Conservation (phyloP, 257 asterid species). For the Jacaranda mimosifolia region DNA sequence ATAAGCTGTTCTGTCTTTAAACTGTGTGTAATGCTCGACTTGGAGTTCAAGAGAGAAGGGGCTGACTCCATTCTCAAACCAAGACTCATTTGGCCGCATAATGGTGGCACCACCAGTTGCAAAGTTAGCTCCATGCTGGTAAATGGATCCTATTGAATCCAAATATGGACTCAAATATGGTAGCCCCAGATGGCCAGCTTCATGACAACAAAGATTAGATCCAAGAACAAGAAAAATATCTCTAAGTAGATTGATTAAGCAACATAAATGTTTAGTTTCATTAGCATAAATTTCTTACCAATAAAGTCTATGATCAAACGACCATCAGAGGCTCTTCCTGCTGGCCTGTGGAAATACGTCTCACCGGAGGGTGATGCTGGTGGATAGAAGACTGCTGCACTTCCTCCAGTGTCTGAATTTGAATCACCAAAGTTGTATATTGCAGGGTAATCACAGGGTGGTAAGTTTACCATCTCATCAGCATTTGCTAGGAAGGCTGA, state of each 20-base stretch:
- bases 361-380: conserved; percentile 52
- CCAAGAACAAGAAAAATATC: background rate
- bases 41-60: conserved; percentile 77
- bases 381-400: conserved; percentile 62
- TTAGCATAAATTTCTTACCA: conserved; percentile 36
- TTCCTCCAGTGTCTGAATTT: conserved; percentile 76
- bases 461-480: background rate
- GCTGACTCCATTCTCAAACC: conserved; percentile 61
- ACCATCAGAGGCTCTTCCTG: conserved; percentile 70
- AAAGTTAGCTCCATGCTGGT: conserved; percentile 69
- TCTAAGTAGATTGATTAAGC: background rate
- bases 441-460: conserved; percentile 57
- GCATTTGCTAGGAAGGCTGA: conserved; percentile 22
- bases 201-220: conserved; percentile 15
- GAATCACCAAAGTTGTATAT: conserved; percentile 78
- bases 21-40: conserved; percentile 66
- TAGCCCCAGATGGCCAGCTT: conserved; percentile 62
- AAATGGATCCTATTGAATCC: conserved; percentile 69
- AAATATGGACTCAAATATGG: conserved; percentile 69
- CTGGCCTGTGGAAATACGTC: conserved; percentile 61
- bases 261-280: too few relatives aligned
- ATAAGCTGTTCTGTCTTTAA: conserved; percentile 52
- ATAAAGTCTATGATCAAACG: conserved; percentile 73
- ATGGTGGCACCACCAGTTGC: conserved; percentile 89
- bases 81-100: conserved; percentile 50